Evolutionary conservation across 768 basidiomycete species (phyloP).

Genomic region (Wakefieldia striispora): DNA sequence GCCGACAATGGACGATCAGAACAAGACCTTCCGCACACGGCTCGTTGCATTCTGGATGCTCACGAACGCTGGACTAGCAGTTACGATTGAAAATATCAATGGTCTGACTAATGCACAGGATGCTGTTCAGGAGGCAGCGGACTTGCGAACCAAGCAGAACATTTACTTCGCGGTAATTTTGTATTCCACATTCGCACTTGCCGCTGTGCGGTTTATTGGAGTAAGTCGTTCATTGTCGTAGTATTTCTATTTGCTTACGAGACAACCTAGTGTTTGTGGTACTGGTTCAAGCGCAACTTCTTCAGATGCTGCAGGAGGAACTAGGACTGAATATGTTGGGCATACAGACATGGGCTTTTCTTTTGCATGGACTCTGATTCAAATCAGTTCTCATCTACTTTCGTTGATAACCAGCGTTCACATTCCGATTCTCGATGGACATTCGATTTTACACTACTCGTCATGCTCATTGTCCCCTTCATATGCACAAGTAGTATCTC

Average conservation of each 20-base stretch:
- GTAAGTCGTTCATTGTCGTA: slow-evolving; percentile 42
- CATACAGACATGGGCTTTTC: slow-evolving; percentile 13
- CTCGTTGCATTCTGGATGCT: slow-evolving; percentile 84
- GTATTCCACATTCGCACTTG: slow-evolving; percentile 74
- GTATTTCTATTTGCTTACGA: neutral
- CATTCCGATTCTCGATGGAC: slow-evolving; percentile 20
- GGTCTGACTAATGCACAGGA: slow-evolving; percentile 48
- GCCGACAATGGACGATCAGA: slow-evolving; percentile 84
- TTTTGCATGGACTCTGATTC: slow-evolving; percentile 22
- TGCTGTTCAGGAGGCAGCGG: slow-evolving; percentile 37
- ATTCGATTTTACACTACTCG: slow-evolving; percentile 24
- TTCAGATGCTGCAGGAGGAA: slow-evolving; percentile 80
- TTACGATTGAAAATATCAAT: slow-evolving; percentile 75
- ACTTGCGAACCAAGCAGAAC: slow-evolving; percentile 48
- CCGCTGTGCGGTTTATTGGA: slow-evolving; percentile 71
- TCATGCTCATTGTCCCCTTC: slow-evolving; percentile 13
- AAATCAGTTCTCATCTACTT: slow-evolving; percentile 31
- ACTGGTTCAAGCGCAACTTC: slow-evolving; percentile 80
- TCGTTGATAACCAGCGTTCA: slow-evolving; percentile 26
- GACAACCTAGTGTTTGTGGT: slow-evolving; percentile 66
- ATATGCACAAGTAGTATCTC: slow-evolving; percentile 16
- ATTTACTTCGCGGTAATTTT: slow-evolving; percentile 76
- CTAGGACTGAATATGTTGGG: slow-evolving; percentile 28
- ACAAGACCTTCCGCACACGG: slow-evolving; percentile 91
- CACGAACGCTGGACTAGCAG: slow-evolving; percentile 63